Conservation (phyloP, 148 eudicot genomes). For the Camellia japonica region DNA sequence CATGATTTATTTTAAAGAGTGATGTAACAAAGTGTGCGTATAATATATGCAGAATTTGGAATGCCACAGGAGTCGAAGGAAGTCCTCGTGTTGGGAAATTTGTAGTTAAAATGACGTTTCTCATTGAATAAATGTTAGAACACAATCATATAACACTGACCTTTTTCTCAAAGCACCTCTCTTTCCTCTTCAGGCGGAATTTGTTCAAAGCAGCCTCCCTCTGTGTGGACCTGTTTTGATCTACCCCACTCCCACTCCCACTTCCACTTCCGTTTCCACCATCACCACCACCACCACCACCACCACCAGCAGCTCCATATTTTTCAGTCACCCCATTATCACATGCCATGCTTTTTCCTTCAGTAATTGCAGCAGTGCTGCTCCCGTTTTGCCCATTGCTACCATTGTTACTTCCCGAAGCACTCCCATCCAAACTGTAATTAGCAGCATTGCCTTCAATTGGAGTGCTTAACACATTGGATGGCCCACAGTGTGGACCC, state of each 20-base stretch:
- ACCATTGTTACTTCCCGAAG: slow-evolving; percentile 66
- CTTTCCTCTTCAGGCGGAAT: slow-evolving; percentile 63
- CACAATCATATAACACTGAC: slow-evolving; percentile 29
- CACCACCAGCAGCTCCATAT: slow-evolving; percentile 24
- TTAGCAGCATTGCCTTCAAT: slow-evolving; percentile 51
- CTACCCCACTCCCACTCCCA: slow-evolving; percentile 45
- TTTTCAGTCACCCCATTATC: slow-evolving; percentile 43
- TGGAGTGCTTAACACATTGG: slow-evolving; percentile 22
- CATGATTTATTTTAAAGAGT: too few species aligned
- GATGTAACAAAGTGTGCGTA: too few species aligned
- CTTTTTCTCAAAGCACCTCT: slow-evolving; percentile 70
- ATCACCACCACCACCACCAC: slow-evolving; percentile 30
- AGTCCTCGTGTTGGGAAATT: neutral
- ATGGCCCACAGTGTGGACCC: slow-evolving; percentile 40
- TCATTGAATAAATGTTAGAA: neutral
- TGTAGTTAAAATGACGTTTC: neutral
- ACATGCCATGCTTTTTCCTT: slow-evolving; percentile 34
- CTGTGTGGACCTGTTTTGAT: slow-evolving; percentile 41
- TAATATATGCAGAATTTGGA: neutral
- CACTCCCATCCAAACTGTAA: slow-evolving; percentile 56
- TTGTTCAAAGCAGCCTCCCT: slow-evolving; percentile 64
- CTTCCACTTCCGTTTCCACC: neutral
- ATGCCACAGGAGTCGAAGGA: neutral
- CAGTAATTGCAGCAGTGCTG: slow-evolving; percentile 36
- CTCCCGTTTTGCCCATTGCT: slow-evolving; percentile 51